Evolutionary conservation across 495 filamentous ascomycete genomes (phyloP).

Genomic region (Tirmania nivea): DNA sequence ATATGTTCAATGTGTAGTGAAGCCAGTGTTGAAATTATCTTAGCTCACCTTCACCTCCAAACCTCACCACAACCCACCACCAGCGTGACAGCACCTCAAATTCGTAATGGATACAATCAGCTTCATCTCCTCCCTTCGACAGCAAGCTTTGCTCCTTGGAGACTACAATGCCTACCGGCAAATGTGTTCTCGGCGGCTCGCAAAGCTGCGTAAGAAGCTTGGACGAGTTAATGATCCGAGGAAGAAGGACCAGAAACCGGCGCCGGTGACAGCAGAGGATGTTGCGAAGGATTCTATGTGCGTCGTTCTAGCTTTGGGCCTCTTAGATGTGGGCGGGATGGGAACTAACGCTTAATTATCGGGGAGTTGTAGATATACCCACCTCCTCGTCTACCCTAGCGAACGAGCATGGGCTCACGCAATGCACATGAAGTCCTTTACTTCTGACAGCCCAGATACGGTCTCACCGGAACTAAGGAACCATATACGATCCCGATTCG

Average conservation of each 20-base stretch:
- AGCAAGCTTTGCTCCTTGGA: conserved; percentile 63
- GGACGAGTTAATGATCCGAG: conserved; percentile 39
- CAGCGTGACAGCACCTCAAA: too few species aligned
- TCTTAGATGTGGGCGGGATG: conserved; percentile 4
- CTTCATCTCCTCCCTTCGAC: conserved; percentile 51
- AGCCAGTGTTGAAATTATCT: too few species aligned
- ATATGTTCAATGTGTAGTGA: too few species aligned
- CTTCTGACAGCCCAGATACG: conserved; percentile 55
- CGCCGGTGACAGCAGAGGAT: conserved; percentile 52
- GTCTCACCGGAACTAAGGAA: conserved; percentile 58
- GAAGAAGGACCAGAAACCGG: conserved; percentile 65
- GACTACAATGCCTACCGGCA: conserved; percentile 71
- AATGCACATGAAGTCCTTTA: conserved; percentile 74
- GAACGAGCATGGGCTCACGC: conserved; percentile 94
- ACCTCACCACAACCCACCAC: too few species aligned
- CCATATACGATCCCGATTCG: conserved; percentile 69
- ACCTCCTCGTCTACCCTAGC: conserved; percentile 59
- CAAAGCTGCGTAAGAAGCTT: conserved; percentile 65
- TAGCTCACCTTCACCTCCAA: too few species aligned
- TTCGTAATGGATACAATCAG: conserved; percentile 69
- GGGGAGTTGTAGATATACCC: conserved; percentile 37
- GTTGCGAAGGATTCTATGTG: conserved; percentile 60
- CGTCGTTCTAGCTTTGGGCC: conserved; percentile 8
- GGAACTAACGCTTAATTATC: conserved; percentile 8
- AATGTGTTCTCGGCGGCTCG: conserved; percentile 59